Conservation (phyloP, 768 basidiomycete species). For the Collybiopsis confluens region DNA sequence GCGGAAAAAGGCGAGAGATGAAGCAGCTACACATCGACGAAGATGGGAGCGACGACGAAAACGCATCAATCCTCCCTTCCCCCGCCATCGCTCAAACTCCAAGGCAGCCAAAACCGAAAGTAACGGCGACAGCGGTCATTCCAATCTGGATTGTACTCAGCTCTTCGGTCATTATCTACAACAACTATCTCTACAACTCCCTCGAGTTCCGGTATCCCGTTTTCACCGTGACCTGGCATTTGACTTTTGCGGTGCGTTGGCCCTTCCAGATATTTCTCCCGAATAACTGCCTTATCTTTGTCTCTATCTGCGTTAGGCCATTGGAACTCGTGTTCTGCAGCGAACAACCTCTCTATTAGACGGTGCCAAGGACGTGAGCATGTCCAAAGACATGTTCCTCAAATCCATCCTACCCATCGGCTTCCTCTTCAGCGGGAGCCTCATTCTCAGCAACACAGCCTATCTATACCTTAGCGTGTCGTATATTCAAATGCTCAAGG, state of each 20-base stretch:
- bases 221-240: slow-evolving; percentile 88
- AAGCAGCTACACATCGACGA: slow-evolving; percentile 1
- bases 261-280: background rate
- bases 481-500: slow-evolving; percentile 98
- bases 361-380: slow-evolving; percentile 70
- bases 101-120: slow-evolving; percentile 40
- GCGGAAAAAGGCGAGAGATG: background rate
- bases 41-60: background rate
- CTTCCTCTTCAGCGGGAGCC: slow-evolving; percentile 85
- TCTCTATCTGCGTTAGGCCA: slow-evolving; percentile 37
- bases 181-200: slow-evolving; percentile 84
- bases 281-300: background rate
- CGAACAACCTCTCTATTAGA: slow-evolving; percentile 81
- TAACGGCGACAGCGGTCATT: slow-evolving; percentile 70
- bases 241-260: slow-evolving; percentile 52
- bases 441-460: slow-evolving; percentile 88
- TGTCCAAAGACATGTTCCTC: slow-evolving; percentile 75
- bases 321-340: slow-evolving; percentile 83
- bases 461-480: slow-evolving; percentile 89
- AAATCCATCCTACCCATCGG: slow-evolving; percentile 92
- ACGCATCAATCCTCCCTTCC: slow-evolving; percentile 42
- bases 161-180: slow-evolving; percentile 92
- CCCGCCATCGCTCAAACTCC: slow-evolving; percentile 46
- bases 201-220: slow-evolving; percentile 87
- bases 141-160: slow-evolving; percentile 92